Evolutionary conservation across 2,329 filamentous ascomycete species (phyloP), one percentile per base, ranked within the genome.

Genomic region (Beauveria varroae): DNA sequence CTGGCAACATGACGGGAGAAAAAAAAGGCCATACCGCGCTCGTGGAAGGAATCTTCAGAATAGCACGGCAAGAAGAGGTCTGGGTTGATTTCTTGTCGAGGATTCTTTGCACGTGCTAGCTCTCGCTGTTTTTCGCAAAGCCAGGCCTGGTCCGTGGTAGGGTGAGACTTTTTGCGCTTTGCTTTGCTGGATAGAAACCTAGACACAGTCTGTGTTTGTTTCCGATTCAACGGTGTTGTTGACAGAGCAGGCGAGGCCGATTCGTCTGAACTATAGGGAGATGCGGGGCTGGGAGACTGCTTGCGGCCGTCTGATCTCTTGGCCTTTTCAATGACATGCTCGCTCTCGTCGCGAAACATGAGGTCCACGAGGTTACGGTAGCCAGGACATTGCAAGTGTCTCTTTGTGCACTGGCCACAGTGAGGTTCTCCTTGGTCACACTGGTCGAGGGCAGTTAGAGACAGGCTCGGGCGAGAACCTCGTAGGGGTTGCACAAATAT

Each of bases 301-400:
- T 71, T 72, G 60, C 66, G 68, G 46, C 60, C 60, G 26, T 64
- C 63, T 40, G 65, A 67, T 57, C 68, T 69, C 22, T 68, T 65
- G 51, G 78, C 79, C 70, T 81, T 83, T 65, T 78, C 77, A 65
- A 81, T 81, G 60, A 84, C 81, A 67, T 81, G 79, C 37, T 75
- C 77, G 64, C 79, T 84, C 68, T 84, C 79, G 66, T 84, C 80
- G 47, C 81, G 78, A 65, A 85, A 84, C 75, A 84, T 82, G 63
- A 84, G 75, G 64, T 84, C 81, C 46, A 82, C 76, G 54, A 80
- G 73, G 64, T 81, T 81, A 49, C 81, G 74, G 65, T 85, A 85
- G 60, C 82, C 82, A 37, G 81, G 81, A 62, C 82, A 85, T 70
- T 70, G 63, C 57, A 79, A 74, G 62, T 79, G 75, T 47, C 80